phyloP scores from a whole-genome alignment of 768 basidiomycete species.

The Termitomyces sp. region DNA sequence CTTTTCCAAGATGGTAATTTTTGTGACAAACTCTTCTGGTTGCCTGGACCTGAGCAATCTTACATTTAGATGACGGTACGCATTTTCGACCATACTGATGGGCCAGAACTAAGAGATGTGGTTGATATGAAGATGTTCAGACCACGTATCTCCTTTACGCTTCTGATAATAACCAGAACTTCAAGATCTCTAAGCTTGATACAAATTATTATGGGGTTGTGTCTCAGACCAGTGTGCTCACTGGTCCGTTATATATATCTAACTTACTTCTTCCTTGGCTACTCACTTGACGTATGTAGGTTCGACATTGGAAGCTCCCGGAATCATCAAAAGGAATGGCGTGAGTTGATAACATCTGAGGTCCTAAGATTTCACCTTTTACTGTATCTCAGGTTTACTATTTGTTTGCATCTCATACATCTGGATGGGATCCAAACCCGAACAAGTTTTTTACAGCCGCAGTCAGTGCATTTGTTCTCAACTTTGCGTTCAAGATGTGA shows the following conservation, averaged over 20 bases:
- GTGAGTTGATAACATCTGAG: constrained; percentile 19
- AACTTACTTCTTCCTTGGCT: neutral
- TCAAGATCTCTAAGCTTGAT: constrained; percentile 56
- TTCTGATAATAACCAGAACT: constrained; percentile 64
- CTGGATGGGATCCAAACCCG: constrained; percentile 54
- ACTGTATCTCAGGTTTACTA: constrained; percentile 38
- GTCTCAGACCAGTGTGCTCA: constrained; percentile 36
- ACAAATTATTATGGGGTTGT: constrained; percentile 54
- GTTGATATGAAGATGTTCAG: constrained; percentile 27
- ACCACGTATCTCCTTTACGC: constrained; percentile 58
- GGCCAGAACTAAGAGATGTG: neutral
- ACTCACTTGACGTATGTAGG: constrained; percentile 20
- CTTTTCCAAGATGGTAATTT: constrained; percentile 40
- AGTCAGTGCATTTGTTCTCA: constrained; percentile 23
- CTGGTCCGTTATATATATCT: constrained; percentile 26
- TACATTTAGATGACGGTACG: constrained; percentile 33
- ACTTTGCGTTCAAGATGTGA: neutral
- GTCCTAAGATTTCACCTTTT: no score
- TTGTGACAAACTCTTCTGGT: neutral
- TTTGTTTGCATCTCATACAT: constrained; percentile 55
- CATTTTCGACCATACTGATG: neutral
- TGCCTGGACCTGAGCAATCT: neutral
- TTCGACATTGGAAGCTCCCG: constrained; percentile 55
- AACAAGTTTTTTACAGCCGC: constrained; percentile 52
- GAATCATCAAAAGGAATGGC: constrained; percentile 52